phyloP scores from a whole-genome alignment of 306 rosid genomes.

The Amphicarpaea edgeworthii region DNA sequence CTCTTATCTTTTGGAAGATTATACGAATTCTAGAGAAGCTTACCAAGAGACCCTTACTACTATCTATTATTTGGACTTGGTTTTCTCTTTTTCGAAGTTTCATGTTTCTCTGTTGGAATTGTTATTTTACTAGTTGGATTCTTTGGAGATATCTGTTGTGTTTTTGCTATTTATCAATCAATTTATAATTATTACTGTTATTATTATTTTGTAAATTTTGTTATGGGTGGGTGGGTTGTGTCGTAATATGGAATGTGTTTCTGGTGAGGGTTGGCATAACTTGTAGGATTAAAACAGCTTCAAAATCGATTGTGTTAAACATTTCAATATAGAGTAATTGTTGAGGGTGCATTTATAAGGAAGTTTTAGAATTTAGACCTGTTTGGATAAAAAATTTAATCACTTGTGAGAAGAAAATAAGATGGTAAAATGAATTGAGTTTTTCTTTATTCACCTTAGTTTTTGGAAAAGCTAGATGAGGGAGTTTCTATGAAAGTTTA shows the following conservation, averaged over 20 bases:
- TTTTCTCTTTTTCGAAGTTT: neutral
- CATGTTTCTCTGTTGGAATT: neutral
- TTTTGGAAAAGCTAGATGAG: neutral
- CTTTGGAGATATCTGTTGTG: neutral
- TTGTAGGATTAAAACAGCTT: neutral
- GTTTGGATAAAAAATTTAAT: neutral
- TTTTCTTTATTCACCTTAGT: neutral
- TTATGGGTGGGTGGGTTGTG: neutral
- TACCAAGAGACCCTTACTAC: no score
- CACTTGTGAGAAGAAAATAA: neutral
- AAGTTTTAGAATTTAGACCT: neutral
- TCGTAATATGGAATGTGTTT: neutral
- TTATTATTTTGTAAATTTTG: neutral
- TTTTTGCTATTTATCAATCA: neutral
- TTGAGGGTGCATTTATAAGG: neutral
- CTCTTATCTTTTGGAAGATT: no score
- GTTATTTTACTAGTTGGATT: neutral
- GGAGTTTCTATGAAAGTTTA: neutral
- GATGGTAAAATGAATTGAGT: neutral
- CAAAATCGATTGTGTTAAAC: constrained; percentile 5
- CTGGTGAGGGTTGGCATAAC: neutral
- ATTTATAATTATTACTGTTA: no score
- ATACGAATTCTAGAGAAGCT: no score
- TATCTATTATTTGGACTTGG: neutral
- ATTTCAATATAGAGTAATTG: constrained; percentile 15